Percentiles rank a stretch among this genome's conserved stretches.
These are phyloP conservation scores for Colletotrichum spinosum DNA, from an alignment of 2,329 filamentous ascomycete species.

Conservation along the genomic window DNA sequence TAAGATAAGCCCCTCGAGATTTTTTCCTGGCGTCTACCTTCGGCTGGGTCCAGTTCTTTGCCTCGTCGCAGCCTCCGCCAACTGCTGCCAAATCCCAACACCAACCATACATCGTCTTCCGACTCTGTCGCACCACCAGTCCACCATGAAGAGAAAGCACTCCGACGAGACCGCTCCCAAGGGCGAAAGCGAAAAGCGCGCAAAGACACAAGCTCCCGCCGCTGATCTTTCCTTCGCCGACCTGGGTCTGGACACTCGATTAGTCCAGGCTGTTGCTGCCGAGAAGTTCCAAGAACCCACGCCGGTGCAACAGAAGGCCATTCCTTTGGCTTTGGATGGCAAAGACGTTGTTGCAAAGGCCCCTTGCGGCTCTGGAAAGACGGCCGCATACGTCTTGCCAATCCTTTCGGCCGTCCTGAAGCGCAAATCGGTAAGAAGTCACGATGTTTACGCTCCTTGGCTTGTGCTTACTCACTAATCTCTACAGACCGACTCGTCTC, in stretches of 20 bases:
- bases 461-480: conserved; percentile 24
- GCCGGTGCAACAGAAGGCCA: conserved; percentile 87
- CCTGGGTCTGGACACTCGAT: conserved; percentile 83
- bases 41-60: no score
- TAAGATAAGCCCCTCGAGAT: no score
- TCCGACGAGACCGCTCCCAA: conserved; percentile 65
- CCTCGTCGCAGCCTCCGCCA: no score
- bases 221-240: conserved; percentile 73
- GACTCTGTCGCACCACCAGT: no score
- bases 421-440: conserved; percentile 70
- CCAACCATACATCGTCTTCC: neutral
- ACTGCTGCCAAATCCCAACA: neutral
- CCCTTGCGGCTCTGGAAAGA: conserved; percentile 97
- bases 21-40: no score
- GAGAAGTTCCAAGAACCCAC: conserved; percentile 89
- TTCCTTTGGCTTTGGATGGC: conserved; percentile 87
- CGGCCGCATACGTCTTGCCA: conserved; percentile 92
- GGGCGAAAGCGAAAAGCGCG: conserved; percentile 44
- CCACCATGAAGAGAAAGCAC: conserved; percentile 71
- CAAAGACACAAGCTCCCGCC: conserved; percentile 44
- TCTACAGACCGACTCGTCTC: conserved; percentile 59
- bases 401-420: conserved; percentile 87
- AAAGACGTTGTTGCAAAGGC: conserved; percentile 92
- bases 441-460: neutral
- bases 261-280: conserved; percentile 87